Percentiles rank a stretch among this genome's conserved stretches.
phyloP scores from a whole-genome alignment of 306 rosid genomes.

The Cicer judaicum region DNA sequence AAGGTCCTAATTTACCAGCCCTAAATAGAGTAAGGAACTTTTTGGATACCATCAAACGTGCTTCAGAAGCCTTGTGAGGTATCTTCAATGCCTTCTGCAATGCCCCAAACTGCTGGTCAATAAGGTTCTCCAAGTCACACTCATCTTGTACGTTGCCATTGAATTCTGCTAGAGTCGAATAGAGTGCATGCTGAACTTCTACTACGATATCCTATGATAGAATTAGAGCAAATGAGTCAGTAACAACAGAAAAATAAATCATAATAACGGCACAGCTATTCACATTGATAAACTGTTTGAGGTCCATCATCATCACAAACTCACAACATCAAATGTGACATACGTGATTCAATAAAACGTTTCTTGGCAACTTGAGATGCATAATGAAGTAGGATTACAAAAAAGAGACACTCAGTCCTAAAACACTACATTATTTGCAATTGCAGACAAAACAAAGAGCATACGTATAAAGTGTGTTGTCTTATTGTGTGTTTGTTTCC shows the following conservation, averaged over 20 bases:
- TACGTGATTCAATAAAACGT: constrained; percentile 21
- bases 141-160: constrained; percentile 58
- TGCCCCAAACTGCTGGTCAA: constrained; percentile 72
- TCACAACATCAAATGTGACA: constrained; percentile 45
- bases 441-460: constrained; percentile 14
- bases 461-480: background rate
- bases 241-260: background rate
- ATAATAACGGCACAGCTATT: background rate
- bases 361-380: constrained; percentile 18
- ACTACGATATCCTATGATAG: constrained; percentile 63
- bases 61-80: constrained; percentile 78
- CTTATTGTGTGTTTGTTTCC: background rate
- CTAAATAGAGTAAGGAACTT: constrained; percentile 82
- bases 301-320: constrained; percentile 25
- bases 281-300: background rate
- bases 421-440: background rate
- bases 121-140: constrained; percentile 68
- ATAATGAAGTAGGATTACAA: background rate
- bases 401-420: background rate
- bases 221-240: constrained; percentile 1
- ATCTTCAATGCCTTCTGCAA: constrained; percentile 84
- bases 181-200: constrained; percentile 70
- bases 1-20: constrained; percentile 84
- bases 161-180: constrained; percentile 50
- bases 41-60: constrained; percentile 86